A percentile compares a stretch with the other conserved stretches of the same genome.
phyloP scores from a whole-genome alignment of 140 eudicot species.

The Senecio squalidus region DNA sequence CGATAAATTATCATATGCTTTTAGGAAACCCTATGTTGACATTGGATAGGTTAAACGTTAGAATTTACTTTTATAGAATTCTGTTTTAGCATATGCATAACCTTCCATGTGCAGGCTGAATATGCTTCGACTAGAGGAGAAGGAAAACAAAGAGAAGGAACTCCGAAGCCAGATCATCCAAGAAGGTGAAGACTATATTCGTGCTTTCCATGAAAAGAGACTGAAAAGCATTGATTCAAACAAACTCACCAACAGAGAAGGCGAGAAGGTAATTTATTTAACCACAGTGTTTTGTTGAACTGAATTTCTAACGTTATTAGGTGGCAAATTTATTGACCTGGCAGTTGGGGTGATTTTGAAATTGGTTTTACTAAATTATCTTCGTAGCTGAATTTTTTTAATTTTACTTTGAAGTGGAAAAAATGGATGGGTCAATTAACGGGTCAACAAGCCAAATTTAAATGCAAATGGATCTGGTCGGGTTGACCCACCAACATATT shows the following conservation, averaged over 20 bases:
- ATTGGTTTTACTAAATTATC: neutral
- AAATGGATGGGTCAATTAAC: no score
- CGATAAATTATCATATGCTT: no score
- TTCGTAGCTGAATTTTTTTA: neutral
- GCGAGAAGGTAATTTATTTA: slow-evolving; percentile 61
- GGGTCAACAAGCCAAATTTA: no score
- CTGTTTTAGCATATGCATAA: neutral
- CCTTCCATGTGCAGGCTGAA: slow-evolving; percentile 50
- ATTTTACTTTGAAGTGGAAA: no score
- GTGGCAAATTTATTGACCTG: slow-evolving; percentile 2
- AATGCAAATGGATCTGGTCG: no score
- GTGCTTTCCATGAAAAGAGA: slow-evolving; percentile 81
- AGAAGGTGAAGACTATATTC: slow-evolving; percentile 72
- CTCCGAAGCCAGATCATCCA: slow-evolving; percentile 68
- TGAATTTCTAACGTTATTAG: neutral
- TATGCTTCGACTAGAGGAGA: slow-evolving; percentile 82
- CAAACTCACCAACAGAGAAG: slow-evolving; percentile 78
- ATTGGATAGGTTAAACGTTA: neutral
- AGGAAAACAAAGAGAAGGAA: slow-evolving; percentile 81
- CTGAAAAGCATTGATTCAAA: slow-evolving; percentile 58
- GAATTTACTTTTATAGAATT: no score
- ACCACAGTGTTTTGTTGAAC: neutral
- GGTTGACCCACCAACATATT: no score
- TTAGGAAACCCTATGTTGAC: neutral
- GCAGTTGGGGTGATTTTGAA: neutral